phyloP scores from a whole-genome alignment of 352 stramenopile genomes.

The Phytophthora multivora region DNA sequence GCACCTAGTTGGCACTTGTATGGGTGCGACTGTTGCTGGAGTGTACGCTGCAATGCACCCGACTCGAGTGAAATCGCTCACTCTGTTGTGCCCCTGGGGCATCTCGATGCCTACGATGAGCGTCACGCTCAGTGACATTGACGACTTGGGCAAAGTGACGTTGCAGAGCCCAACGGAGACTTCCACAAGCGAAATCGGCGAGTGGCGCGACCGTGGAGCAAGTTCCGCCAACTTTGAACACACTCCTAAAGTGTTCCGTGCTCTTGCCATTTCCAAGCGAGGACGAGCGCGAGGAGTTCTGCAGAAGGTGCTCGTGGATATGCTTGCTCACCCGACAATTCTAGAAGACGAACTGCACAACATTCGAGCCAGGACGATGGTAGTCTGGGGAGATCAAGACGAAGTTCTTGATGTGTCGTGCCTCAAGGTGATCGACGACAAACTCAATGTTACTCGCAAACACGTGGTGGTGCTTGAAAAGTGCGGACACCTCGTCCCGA shows the following conservation, averaged over 20 bases:
- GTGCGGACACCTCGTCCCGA: conserved; percentile 66
- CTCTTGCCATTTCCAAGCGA: conserved; percentile 30
- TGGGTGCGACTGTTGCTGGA: conserved; percentile 72
- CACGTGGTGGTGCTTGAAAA: conserved; percentile 59
- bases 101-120: conserved; percentile 68
- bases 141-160: conserved; percentile 54
- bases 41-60: conserved; percentile 70
- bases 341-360: conserved; percentile 62
- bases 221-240: conserved; percentile 35
- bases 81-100: conserved; percentile 68
- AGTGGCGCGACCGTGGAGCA: conserved; percentile 21
- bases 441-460: conserved; percentile 44
- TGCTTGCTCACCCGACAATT: conserved; percentile 51
- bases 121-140: conserved; percentile 52
- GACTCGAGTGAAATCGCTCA: conserved; percentile 58
- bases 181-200: conserved; percentile 42
- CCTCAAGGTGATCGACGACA: conserved; percentile 58
- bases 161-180: conserved; percentile 58
- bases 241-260: conserved; percentile 33
- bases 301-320: conserved; percentile 68
- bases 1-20: conserved; percentile 70
- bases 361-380: conserved; percentile 57
- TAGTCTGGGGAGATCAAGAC: conserved; percentile 76
- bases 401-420: conserved; percentile 66
- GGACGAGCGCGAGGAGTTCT: conserved; percentile 38